Conservation (phyloP, 2,329 filamentous ascomycete species). For the Sarocladiaceae sp. region DNA sequence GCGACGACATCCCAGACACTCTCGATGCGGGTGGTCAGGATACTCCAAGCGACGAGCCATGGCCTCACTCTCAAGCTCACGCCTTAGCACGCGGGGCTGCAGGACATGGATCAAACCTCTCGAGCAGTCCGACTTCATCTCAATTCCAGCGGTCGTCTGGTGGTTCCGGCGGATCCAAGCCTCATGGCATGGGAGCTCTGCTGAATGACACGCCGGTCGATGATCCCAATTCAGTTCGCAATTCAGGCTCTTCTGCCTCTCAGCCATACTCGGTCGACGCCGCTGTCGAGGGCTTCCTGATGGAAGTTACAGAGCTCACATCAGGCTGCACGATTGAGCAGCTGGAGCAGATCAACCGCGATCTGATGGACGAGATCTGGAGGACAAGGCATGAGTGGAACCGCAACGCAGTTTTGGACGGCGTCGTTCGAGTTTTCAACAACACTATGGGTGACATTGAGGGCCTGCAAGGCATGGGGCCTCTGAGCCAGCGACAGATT, state of each 20-base stretch:
- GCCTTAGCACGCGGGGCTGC: constrained; percentile 30
- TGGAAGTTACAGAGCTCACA: constrained; percentile 61
- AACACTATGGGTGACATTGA: constrained; percentile 67
- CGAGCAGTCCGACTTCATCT: constrained; percentile 35
- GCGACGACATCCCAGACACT: constrained; percentile 51
- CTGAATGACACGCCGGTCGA: constrained; percentile 5
- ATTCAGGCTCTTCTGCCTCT: constrained; percentile 34
- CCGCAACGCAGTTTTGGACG: constrained; percentile 64
- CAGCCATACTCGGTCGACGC: constrained; percentile 36
- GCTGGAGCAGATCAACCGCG: constrained; percentile 86
- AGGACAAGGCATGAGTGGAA: constrained; percentile 75
- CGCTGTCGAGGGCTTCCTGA: constrained; percentile 54
- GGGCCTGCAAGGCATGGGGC: constrained; percentile 39
- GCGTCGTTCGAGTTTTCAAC: constrained; percentile 69
- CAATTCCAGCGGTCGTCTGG: constrained; percentile 23
- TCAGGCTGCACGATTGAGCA: constrained; percentile 86
- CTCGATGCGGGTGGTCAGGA: constrained; percentile 40
- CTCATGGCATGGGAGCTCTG: constrained; percentile 16
- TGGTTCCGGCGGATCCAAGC: constrained; percentile 28
- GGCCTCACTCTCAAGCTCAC: constrained; percentile 56
- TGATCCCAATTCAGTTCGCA: constrained; percentile 18
- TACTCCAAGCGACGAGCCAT: constrained; percentile 48
- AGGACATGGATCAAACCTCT: constrained; percentile 25
- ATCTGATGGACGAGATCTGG: constrained; percentile 91
- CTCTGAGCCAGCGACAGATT: constrained; percentile 34